Base-by-base conservation (phyloP, 371 early-diverging fungal genomes). In the Mortierella sp. region DNA sequence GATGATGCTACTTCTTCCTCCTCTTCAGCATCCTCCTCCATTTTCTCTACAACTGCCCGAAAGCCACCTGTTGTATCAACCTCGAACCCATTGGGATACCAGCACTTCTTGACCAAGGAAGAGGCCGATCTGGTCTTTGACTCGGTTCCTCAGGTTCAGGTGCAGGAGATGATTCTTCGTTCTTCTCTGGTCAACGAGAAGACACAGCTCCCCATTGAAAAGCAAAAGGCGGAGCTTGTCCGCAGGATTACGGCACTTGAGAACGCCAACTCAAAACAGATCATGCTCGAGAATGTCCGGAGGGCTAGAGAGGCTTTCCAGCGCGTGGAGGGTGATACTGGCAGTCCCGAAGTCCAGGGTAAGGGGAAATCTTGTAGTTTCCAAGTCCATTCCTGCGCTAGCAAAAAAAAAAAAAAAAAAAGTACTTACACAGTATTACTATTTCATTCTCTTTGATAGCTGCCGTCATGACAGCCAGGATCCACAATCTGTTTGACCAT, bases 281-380 rank as follows among this genome's bases (percentile, higher is more conserved):
- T 96, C 29, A 83, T 84, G 64, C 83, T 91, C 56, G 94, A 89
- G 85, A 98, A 98, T 79, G 82, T 90, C 46, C 84, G 85, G 69
- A 83, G 89, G 60, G 90, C 94, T 6, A 83, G 96, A 26, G 91
- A 93, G 59, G 82, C 92, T 77, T 97, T 97, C 84, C 92, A 92
- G 47, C 82, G 91, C 66, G 83, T 83, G 47, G 89, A 89, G 48
- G 89, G 88, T 18, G 97, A 98, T 82, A 95, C 97, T 4, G 98
- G 97, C 23, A 95, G 94, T 68, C 89, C 97, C 16, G 96, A 96
- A 83, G 98, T 96, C 28, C 97, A 98, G 89, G 95, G 95, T 95
- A 86, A 61, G 72, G 50, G 7, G n/a, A n/a, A 56, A 21, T 28
- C 5, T 9, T 37, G 9, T 3, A 37, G 37, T 37, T 5, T 37